These are phyloP conservation scores for Trichosporon ovoides DNA, from an alignment of 1,284 basidiomycete genomes.

Conservation along the genomic window DNA sequence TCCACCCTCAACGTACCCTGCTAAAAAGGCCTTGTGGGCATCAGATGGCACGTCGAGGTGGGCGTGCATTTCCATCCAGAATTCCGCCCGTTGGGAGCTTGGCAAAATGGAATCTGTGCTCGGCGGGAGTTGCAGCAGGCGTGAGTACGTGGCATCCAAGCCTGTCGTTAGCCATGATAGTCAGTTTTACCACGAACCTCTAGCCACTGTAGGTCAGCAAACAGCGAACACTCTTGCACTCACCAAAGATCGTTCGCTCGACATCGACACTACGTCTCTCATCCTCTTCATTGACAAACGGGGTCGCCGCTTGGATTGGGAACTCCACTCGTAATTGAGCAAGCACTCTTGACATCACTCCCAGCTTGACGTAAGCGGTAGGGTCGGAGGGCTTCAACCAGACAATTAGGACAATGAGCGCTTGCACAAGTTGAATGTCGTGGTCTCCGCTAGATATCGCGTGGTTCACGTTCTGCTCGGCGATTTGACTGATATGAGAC, in stretches of 20 bases:
- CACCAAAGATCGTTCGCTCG: constrained; percentile 14
- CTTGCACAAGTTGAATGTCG: constrained; percentile 18
- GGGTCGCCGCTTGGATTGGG: background rate
- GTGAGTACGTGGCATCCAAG: constrained; percentile 7
- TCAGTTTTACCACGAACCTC: background rate
- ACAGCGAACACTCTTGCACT: background rate
- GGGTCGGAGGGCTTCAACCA: constrained; percentile 20
- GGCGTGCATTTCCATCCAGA: constrained; percentile 12
- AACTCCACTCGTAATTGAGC: constrained; percentile 19
- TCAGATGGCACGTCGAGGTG: constrained; percentile 11
- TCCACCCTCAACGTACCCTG: constrained; percentile 2
- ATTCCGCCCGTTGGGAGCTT: background rate
- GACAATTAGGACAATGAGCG: constrained; percentile 16
- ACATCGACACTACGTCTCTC: constrained; percentile 2
- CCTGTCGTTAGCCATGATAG: constrained; percentile 7
- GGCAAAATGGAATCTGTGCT: background rate
- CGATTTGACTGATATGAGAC: constrained; percentile 7
- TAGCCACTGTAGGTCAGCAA: background rate
- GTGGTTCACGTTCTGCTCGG: constrained; percentile 19
- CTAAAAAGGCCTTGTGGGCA: constrained; percentile 8
- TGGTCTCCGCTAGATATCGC: constrained; percentile 14
- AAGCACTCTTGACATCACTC: constrained; percentile 25
- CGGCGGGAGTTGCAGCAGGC: constrained; percentile 10
- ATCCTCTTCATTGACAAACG: constrained; percentile 10
- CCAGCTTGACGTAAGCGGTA: constrained; percentile 24